Evolutionary conservation across 176 grass and related monocot genomes (phyloP).

Genomic region (Oryza longistaminata): DNA sequence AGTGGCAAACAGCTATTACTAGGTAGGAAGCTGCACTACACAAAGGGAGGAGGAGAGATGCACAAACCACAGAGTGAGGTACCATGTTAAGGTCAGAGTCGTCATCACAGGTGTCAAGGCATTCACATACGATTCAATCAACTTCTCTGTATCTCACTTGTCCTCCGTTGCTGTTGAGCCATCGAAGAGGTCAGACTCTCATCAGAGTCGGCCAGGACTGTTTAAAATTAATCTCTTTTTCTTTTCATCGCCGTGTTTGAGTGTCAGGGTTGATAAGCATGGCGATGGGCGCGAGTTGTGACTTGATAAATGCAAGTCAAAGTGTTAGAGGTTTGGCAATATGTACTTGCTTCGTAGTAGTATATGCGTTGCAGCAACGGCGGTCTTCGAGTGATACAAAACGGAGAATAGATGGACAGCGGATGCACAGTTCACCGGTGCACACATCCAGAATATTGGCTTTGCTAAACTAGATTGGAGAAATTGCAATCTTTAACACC

Average conservation of each 20-base stretch:
- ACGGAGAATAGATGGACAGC: not conserved
- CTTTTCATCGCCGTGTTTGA: not conserved
- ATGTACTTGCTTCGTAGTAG: not conserved
- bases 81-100: not conserved
- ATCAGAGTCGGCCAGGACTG: not conserved
- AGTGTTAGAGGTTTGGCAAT: not conserved
- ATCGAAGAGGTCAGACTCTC: not conserved
- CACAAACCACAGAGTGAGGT: not conserved
- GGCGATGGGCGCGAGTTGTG: not conserved
- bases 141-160: not conserved
- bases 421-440: not conserved
- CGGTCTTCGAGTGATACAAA: not conserved
- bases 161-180: not conserved
- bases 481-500: too few species aligned
- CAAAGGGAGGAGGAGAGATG: not conserved
- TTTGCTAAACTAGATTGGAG: not conserved
- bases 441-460: not conserved
- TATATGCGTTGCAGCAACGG: not conserved
- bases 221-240: not conserved
- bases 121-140: not conserved
- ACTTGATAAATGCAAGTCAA: conserved; percentile 29
- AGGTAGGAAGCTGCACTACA: not conserved
- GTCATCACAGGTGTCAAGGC: not conserved
- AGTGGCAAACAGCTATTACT: not conserved
- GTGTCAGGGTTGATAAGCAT: not conserved